phyloP scores from a whole-genome alignment of 2,329 filamentous ascomycete species.

The Xylariaceae sp. region DNA sequence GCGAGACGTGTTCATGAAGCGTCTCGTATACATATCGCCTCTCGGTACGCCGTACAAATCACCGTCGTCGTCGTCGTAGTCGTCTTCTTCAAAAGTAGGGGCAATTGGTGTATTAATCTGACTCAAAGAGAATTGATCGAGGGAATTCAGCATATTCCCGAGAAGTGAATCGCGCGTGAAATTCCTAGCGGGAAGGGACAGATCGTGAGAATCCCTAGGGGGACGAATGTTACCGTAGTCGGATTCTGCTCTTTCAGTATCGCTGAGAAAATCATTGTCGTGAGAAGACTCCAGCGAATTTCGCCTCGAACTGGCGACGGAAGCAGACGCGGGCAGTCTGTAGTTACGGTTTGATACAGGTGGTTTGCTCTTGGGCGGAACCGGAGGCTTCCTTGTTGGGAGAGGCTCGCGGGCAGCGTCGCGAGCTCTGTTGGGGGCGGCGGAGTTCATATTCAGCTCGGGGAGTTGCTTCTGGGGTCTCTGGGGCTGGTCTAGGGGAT shows the following conservation, averaged over 20 bases:
- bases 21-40: constrained; percentile 27
- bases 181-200: constrained; percentile 72
- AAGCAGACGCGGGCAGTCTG: constrained; percentile 25
- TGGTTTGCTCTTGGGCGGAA: constrained; percentile 33
- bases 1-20: constrained; percentile 29
- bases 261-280: constrained; percentile 29
- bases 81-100: constrained; percentile 38
- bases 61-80: constrained; percentile 33
- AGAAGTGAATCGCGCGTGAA: constrained; percentile 87
- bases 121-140: constrained; percentile 72
- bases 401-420: constrained; percentile 32
- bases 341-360: constrained; percentile 35
- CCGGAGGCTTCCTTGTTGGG: constrained; percentile 28
- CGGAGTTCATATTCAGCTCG: constrained; percentile 38
- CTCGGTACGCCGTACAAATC: constrained; percentile 27
- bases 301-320: constrained; percentile 22
- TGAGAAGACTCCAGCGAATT: constrained; percentile 33
- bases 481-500: constrained; percentile 30
- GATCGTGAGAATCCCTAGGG: constrained; percentile 71
- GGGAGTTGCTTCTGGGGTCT: constrained; percentile 33
- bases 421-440: constrained; percentile 21
- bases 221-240: constrained; percentile 31
- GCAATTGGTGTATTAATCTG: constrained; percentile 37
- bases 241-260: constrained; percentile 30
- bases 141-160: constrained; percentile 89